Evolutionary conservation across 2,329 filamentous ascomycete genomes (phyloP).

Genomic region (Fusarium nelsonii): DNA sequence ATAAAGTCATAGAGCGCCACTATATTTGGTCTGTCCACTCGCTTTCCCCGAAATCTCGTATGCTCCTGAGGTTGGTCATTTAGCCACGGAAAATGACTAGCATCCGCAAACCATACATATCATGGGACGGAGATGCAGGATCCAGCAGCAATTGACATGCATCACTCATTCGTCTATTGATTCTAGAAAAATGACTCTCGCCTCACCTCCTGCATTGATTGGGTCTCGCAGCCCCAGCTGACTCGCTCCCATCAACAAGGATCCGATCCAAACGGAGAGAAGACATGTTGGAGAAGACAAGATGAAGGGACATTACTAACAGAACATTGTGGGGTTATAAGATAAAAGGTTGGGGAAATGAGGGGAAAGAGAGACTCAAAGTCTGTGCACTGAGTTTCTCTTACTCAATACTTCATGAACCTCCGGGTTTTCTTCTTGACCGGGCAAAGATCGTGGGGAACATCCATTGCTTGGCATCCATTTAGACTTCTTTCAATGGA

Average conservation of each 20-base stretch:
- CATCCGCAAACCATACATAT: neutral
- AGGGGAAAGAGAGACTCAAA: constrained; percentile 13
- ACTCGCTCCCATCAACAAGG: constrained; percentile 8
- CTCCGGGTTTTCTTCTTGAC: constrained; percentile 35
- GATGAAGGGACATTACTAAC: neutral
- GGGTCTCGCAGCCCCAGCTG: neutral
- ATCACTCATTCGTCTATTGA: neutral
- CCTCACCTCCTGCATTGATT: neutral
- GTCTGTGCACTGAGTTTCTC: constrained; percentile 9
- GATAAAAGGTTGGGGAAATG: constrained; percentile 32
- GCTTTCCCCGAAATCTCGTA: neutral
- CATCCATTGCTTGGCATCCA: constrained; percentile 3
- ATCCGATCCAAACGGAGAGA: neutral
- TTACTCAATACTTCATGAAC: constrained; percentile 15
- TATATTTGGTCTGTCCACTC: neutral
- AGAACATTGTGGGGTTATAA: constrained; percentile 24
- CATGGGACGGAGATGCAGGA: neutral
- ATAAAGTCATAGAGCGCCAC: neutral
- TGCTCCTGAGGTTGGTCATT: neutral
- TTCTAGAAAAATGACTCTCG: constrained; percentile 22
- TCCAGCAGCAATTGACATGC: neutral
- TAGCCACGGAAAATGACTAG: neutral
- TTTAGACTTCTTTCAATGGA: constrained; percentile 12
- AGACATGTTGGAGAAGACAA: constrained; percentile 24
- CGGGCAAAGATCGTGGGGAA: constrained; percentile 23